phyloP scores from a whole-genome alignment of 371 early-diverging fungal species.

The Haplosporangium sp. region DNA sequence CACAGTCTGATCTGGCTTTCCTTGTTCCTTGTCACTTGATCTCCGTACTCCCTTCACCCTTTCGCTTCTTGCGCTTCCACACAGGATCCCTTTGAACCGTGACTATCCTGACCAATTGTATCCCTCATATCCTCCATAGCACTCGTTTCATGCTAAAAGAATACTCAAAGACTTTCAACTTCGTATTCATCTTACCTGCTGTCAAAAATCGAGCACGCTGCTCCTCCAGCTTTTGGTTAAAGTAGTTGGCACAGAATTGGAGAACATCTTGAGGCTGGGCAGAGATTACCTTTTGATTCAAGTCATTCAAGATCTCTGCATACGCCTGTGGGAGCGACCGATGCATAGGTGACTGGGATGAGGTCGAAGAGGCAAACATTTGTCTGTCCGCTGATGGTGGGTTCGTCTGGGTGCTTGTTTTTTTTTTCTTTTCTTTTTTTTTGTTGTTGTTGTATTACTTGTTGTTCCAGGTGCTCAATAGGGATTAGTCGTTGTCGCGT shows the following conservation, averaged over 20 bases:
- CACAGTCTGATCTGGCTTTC: no score
- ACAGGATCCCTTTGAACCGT: neutral
- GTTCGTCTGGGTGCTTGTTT: neutral
- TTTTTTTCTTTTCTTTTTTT: neutral
- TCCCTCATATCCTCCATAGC: neutral
- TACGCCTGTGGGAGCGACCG: slow-evolving; percentile 59
- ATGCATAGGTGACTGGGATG: slow-evolving; percentile 54
- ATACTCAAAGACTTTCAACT: neutral
- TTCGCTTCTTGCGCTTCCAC: no score
- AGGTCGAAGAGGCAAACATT: slow-evolving; percentile 54
- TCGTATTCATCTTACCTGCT: slow-evolving; percentile 49
- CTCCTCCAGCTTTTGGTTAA: slow-evolving; percentile 80
- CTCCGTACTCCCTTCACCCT: no score
- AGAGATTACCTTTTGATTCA: slow-evolving; percentile 67
- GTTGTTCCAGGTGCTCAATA: no score
- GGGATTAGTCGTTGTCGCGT: no score
- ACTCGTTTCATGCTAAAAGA: neutral
- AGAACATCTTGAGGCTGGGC: slow-evolving; percentile 83
- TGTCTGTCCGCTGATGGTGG: slow-evolving; percentile 7
- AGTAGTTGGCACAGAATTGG: slow-evolving; percentile 93
- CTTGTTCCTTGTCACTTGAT: no score
- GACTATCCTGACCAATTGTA: neutral
- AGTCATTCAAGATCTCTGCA: slow-evolving; percentile 69
- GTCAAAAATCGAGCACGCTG: slow-evolving; percentile 67
- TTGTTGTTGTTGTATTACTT: no score